Percentiles rank a stretch among this genome's conserved stretches.
Evolutionary conservation across 1,139 yeast species (phyloP).

Genomic region (Wickerhamiella pararugosa): DNA sequence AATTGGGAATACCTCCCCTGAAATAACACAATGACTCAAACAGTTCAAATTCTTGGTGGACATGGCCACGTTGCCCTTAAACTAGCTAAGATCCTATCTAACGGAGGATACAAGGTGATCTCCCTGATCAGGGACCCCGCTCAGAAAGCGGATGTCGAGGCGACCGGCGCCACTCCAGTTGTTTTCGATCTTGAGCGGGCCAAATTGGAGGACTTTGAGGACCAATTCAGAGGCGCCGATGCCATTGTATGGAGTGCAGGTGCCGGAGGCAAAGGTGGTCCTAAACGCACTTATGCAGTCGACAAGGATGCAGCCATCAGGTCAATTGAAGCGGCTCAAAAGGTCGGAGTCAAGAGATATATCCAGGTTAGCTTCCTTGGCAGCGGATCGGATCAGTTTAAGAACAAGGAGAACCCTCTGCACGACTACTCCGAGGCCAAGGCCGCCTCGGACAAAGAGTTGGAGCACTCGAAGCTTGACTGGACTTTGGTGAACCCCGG

Average conservation of each 20-base stretch:
- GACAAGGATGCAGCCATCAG: constrained; percentile 52
- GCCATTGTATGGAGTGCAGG: constrained; percentile 53
- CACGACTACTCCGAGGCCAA: constrained; percentile 27
- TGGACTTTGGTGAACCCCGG: constrained; percentile 43
- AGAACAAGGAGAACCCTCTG: constrained; percentile 10
- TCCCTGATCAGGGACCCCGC: constrained; percentile 38
- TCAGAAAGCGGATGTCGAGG: constrained; percentile 29
- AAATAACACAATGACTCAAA: not conserved
- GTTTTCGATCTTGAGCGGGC: constrained; percentile 29
- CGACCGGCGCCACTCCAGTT: constrained; percentile 27
- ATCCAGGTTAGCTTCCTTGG: constrained; percentile 43
- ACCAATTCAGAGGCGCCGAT: constrained; percentile 33
- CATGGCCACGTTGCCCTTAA: constrained; percentile 45
- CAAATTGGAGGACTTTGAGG: constrained; percentile 28
- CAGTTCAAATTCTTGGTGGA: constrained; percentile 37
- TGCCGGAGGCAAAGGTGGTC: constrained; percentile 39
- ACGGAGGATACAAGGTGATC: constrained; percentile 27
- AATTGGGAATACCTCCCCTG: not conserved
- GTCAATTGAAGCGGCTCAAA: constrained; percentile 39
- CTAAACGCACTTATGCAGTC: constrained; percentile 34
- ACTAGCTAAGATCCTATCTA: constrained; percentile 23
- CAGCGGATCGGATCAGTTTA: constrained; percentile 23
- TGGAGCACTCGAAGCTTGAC: constrained; percentile 29
- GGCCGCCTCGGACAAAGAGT: constrained; percentile 39
- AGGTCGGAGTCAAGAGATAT: constrained; percentile 34